phyloP scores from a whole-genome alignment of 257 asterid species.

The Euphrasia confusa region DNA sequence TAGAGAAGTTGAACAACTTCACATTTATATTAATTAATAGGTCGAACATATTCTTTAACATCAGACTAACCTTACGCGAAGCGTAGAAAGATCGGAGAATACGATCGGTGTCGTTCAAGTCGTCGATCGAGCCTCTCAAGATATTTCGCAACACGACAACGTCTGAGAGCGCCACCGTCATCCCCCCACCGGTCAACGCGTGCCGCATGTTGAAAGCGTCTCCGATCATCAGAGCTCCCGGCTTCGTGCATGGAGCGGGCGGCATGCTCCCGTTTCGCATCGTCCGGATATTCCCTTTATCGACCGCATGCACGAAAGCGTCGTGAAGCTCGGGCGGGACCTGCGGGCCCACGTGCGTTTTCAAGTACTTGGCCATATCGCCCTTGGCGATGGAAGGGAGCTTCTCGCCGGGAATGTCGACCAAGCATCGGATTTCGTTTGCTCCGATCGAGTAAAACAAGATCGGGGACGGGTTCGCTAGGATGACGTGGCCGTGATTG shows the following conservation, averaged over 20 bases:
- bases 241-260: constrained; percentile 43
- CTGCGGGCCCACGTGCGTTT: constrained; percentile 48
- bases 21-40: too few relatives aligned
- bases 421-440: constrained; percentile 48
- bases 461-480: constrained; percentile 53
- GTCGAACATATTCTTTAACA: too few relatives aligned
- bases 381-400: constrained; percentile 53
- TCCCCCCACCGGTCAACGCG: constrained; percentile 62
- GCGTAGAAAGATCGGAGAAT: constrained; percentile 47
- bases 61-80: constrained; percentile 36
- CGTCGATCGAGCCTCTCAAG: constrained; percentile 36
- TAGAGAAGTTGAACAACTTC: too few relatives aligned
- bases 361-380: constrained; percentile 48
- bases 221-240: constrained; percentile 51
- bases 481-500: constrained; percentile 49
- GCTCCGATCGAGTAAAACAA: constrained; percentile 49
- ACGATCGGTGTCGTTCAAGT: constrained; percentile 38
- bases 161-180: constrained; percentile 58
- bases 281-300: constrained; percentile 43
- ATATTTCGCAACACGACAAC: constrained; percentile 43
- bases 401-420: constrained; percentile 51
- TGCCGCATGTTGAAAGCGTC: constrained; percentile 63
- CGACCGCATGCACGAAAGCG: constrained; percentile 41
- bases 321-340: constrained; percentile 42
- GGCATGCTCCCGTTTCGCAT: constrained; percentile 64